Percentiles rank a stretch among this genome's conserved stretches.
Conservation (phyloP, 2,329 filamentous ascomycete species). For the Penicillium sp. region DNA sequence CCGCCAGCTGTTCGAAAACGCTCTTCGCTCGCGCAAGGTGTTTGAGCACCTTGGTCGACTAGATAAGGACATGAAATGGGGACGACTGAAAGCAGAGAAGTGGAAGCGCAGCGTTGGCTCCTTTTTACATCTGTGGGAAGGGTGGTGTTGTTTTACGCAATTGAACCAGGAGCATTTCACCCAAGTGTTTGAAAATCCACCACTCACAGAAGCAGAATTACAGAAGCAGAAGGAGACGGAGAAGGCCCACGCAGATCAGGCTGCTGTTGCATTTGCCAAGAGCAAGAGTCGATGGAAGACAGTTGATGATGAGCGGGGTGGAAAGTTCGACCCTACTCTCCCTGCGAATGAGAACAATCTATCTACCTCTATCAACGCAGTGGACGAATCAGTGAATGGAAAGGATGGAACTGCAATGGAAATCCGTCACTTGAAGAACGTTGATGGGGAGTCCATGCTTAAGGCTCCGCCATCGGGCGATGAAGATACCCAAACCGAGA, state of each 20-base stretch:
- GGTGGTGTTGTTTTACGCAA: slow-evolving; percentile 67
- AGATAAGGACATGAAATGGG: slow-evolving; percentile 73
- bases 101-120: slow-evolving; percentile 75
- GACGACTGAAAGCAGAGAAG: slow-evolving; percentile 76
- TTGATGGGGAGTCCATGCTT: slow-evolving; percentile 43
- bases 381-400: neutral
- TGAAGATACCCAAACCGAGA: slow-evolving; percentile 20
- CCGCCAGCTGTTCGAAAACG: slow-evolving; percentile 73
- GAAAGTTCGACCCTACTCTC: slow-evolving; percentile 31
- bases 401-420: slow-evolving; percentile 49
- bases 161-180: slow-evolving; percentile 71
- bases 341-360: slow-evolving; percentile 27
- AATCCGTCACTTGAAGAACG: slow-evolving; percentile 43
- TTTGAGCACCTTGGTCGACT: slow-evolving; percentile 76
- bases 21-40: slow-evolving; percentile 65
- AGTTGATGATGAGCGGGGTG: slow-evolving; percentile 43
- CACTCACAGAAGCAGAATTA: slow-evolving; percentile 51
- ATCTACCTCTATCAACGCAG: slow-evolving; percentile 32
- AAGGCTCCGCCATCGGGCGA: slow-evolving; percentile 32
- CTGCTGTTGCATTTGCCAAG: slow-evolving; percentile 37
- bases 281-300: slow-evolving; percentile 49
- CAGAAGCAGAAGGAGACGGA: slow-evolving; percentile 41
- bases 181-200: slow-evolving; percentile 69
- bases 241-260: slow-evolving; percentile 44
- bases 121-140: slow-evolving; percentile 68